Percentiles rank a stretch among this genome's conserved stretches.
phyloP scores from a whole-genome alignment of 768 basidiomycete genomes.

The Cystofilobasidium bisporidii region DNA sequence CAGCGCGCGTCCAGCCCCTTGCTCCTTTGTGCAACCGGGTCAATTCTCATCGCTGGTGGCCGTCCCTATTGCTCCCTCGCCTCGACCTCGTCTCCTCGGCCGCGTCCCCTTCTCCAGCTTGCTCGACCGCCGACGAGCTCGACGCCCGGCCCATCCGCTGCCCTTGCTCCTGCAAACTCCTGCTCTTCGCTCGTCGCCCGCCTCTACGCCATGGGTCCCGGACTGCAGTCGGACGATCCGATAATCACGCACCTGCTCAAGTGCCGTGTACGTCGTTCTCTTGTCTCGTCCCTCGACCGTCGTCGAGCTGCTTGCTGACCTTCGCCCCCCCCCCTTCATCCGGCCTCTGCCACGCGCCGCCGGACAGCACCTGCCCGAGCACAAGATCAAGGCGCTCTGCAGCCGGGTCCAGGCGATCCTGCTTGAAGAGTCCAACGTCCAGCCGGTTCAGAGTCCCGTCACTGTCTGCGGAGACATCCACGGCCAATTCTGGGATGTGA shows the following conservation, averaged over 20 bases:
- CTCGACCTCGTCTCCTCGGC: no score
- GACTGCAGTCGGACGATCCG: conserved; percentile 10
- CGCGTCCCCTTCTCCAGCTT: no score
- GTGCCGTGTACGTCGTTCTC: conserved; percentile 17
- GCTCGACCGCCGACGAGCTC: no score
- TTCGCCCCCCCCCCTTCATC: neutral
- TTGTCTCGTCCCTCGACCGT: neutral
- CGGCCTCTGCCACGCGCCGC: neutral
- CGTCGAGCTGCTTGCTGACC: neutral
- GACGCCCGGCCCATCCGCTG: no score
- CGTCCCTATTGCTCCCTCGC: no score
- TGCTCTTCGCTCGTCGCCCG: neutral
- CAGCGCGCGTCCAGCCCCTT: no score
- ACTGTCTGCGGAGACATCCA: conserved; percentile 74
- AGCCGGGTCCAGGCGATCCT: conserved; percentile 32
- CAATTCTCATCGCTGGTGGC: no score
- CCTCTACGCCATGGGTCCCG: neutral
- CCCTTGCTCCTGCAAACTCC: neutral
- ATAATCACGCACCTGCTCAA: conserved; percentile 22
- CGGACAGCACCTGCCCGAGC: conserved; percentile 27
- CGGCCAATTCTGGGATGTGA: conserved; percentile 92
- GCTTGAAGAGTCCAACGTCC: conserved; percentile 45
- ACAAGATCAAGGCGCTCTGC: conserved; percentile 26
- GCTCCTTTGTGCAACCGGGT: no score
- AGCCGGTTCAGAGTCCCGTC: conserved; percentile 43